Evolutionary conservation across 2,329 filamentous ascomycete genomes (phyloP), one percentile per base, ranked within the genome.

Genomic region (Geosmithia putterillii): DNA sequence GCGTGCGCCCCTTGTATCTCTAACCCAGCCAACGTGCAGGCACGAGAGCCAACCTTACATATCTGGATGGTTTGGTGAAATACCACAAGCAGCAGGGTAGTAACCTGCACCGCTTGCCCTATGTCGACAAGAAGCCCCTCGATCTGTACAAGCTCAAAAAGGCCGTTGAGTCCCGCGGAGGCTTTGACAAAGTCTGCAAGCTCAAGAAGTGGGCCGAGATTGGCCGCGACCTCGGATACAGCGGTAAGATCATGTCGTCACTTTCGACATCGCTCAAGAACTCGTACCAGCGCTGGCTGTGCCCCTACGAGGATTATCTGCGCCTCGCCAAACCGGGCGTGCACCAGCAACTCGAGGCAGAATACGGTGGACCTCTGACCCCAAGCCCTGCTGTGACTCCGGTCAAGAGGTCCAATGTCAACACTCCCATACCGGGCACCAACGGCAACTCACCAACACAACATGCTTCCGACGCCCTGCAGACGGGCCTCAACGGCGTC

Each of bases 131-230:
- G 66, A 88, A 94, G 46, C 92, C 92, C 0, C 74, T 98, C 42
- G 92, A 98, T 57, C 71, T 98, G 15, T 98, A 94, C 65, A 87
- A 90, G 54, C 69, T 98, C 46, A 96, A 96, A 62, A 96, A 96
- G 59, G 90, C 90, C 1, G 92, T 98, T 32, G 92, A 96, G 58
- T 83, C 86, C 23, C 80, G 92, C 48, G 92, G 92, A 40, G 92
- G 92, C 3, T 98, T 98, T 54, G 89, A 95, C 44, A 86, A 86
- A 57, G 92, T 98, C 38, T 98, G 92, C 73, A 95, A 95, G 63
- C 74, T 83, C 44, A 98, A 98, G 66, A 96, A 96, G 67, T 98
- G 92, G 92, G 92, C 92, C 15, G 92, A 98, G 62, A 96, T 98
- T 53, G 92, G 92, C 28, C 81, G 92, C 55, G 92, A 96, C 59